Evolutionary conservation across 2,329 filamentous ascomycete species (phyloP).

Genomic region (Metarhizium guizhouense): DNA sequence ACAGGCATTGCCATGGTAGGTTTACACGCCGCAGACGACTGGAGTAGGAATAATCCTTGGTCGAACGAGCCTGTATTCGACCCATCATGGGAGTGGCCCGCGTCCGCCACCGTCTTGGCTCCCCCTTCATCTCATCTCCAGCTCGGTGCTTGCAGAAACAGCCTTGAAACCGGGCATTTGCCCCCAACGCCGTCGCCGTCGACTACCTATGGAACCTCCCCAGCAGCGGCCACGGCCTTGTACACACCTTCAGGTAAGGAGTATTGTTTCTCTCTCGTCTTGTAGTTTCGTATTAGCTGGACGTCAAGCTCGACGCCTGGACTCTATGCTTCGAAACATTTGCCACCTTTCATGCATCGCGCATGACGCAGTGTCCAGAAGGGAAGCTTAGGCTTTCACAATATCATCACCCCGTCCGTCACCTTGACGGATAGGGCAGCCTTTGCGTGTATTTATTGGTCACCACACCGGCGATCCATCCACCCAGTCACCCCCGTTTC

Average conservation of each 20-base stretch:
- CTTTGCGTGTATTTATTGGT: not conserved
- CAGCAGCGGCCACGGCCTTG: not conserved
- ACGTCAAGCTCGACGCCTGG: not conserved
- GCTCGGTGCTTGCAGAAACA: not conserved
- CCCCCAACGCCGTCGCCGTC: not conserved
- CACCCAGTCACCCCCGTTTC: too few species aligned
- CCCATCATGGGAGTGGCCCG: conserved; percentile 6
- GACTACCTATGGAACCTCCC: not conserved
- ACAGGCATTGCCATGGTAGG: not conserved
- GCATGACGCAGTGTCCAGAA: too few species aligned
- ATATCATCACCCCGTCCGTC: not conserved
- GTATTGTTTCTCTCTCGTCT: not conserved
- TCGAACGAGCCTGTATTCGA: not conserved
- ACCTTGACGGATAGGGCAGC: not conserved
- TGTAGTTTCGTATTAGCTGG: not conserved
- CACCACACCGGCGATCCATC: not conserved
- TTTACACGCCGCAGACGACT: not conserved
- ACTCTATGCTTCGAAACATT: not conserved
- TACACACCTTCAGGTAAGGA: not conserved
- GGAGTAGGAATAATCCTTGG: not conserved
- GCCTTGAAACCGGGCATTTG: not conserved
- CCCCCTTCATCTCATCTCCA: not conserved
- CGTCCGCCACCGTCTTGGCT: not conserved
- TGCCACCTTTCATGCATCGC: not conserved
- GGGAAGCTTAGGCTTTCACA: not conserved